Evolutionary conservation across 169 alveolate genomes (phyloP), one percentile per base, ranked within the genome.

Genomic region (Cryptosporidium viatorum): DNA sequence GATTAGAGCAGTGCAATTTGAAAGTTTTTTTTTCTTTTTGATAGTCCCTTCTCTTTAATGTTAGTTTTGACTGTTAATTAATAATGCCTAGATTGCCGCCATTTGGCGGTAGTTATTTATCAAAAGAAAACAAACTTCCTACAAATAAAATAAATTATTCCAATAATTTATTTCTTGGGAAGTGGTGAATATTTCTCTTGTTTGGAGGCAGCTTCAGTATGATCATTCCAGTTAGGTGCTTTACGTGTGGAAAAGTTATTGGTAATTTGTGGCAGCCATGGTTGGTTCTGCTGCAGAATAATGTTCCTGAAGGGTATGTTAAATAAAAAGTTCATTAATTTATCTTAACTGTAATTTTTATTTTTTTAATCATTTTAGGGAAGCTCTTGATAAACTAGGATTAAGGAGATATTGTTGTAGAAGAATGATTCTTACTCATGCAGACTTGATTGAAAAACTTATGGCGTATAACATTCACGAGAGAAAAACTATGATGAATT

Each of bases 191-290:
- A 55, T 55, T 55, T 55, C 37, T 21, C 67, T 55, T 26, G 35
- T 26, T 55, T 16, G 67, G 67, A 55, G 9, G 3, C 31, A 55
- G 18, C n/a, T 23, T 29, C 84, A 94, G 92, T 71, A 98, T 98
- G 99, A 98, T 98, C 85, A 97, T 98, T 73, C 99, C 99, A 16
- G 96, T 98, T 48, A 96, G 99, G 84, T 98, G 99, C 89, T 98
- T 98, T 95, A 98, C 99, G 31, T 98, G 99, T 87, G 99, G 99
- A 43, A 98, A 97, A 95, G 99, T 98, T 70, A 97, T 98, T 31
- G 99, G 99, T 10, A 98, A 98, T 92, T 94, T 97, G 89, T 98
- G 99, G 99, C 97, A 97, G 86, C 94, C 95, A 45, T 98, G 97
- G 93, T 95, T 97, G 39, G 96, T 95, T 55, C 93, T 95, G 92